Evolutionary conservation across 441 rosid genomes (phyloP).

Genomic region (Aquilaria agallochum): DNA sequence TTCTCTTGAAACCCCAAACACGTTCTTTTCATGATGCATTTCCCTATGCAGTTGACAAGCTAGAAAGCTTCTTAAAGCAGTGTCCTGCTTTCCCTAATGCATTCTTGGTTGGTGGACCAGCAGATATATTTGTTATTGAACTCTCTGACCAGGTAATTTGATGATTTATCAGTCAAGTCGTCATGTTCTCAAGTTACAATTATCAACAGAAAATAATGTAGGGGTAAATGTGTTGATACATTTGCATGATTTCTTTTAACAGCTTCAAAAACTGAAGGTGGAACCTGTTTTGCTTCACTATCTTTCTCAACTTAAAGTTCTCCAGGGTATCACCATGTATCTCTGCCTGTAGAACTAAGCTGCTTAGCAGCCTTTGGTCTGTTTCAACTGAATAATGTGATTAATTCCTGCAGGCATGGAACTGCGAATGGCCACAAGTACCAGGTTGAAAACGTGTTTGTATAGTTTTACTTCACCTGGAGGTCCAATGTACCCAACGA

Average conservation of each 20-base stretch:
- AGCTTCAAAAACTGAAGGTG: conserved; percentile 96
- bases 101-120: conserved; percentile 84
- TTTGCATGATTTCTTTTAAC: conserved; percentile 16
- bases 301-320: conserved; percentile 76
- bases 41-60: conserved; percentile 62
- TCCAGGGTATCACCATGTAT: conserved; percentile 48
- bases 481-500: conserved; percentile 98
- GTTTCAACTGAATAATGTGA: neutral
- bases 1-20: conserved; percentile 1
- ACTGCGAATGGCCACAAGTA: conserved; percentile 96
- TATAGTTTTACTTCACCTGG: conserved; percentile 98
- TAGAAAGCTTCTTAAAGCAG: conserved; percentile 67
- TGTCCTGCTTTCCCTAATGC: conserved; percentile 81
- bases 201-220: neutral
- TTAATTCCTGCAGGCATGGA: conserved; percentile 68
- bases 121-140: conserved; percentile 90
- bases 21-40: conserved; percentile 13
- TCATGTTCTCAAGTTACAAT: neutral
- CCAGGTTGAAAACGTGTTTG: conserved; percentile 88
- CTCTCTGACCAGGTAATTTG: conserved; percentile 73
- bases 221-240: neutral
- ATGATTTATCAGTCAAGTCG: neutral
- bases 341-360: neutral
- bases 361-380: neutral
- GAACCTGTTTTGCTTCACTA: conserved; percentile 94